phyloP scores from a whole-genome alignment of 306 rosid genomes.

The Begonia masoniana region DNA sequence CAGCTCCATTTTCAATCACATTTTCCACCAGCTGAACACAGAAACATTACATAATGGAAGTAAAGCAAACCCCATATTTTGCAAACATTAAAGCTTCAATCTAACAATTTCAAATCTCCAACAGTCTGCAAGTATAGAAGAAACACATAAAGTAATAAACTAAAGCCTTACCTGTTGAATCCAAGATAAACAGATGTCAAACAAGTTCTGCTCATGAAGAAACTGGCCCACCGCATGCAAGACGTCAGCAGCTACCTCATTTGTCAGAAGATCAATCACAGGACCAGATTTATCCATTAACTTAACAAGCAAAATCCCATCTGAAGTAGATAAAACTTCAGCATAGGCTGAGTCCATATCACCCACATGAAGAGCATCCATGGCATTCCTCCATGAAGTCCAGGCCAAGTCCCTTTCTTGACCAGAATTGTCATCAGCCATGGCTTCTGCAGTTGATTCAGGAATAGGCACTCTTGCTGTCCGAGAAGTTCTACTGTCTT shows the following conservation, averaged over 20 bases:
- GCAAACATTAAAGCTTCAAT: no score
- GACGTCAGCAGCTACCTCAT: conserved; percentile 61
- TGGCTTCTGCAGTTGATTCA: conserved; percentile 70
- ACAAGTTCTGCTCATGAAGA: conserved; percentile 60
- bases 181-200: conserved; percentile 82
- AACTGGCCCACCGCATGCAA: conserved; percentile 65
- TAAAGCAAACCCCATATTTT: no score
- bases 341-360: conserved; percentile 74
- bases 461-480: conserved; percentile 67
- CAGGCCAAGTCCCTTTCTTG: conserved; percentile 79
- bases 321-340: conserved; percentile 70
- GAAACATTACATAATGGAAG: no score
- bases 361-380: conserved; percentile 83
- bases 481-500: conserved; percentile 69
- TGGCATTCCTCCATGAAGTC: conserved; percentile 86
- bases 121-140: no score
- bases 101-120: no score
- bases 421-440: conserved; percentile 53
- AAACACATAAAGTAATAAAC: no score
- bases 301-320: conserved; percentile 74
- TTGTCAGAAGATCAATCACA: conserved; percentile 64
- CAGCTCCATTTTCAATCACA: conserved; percentile 62
- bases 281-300: conserved; percentile 94
- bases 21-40: conserved; percentile 66
- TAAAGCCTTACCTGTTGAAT: conserved; percentile 59